Evolutionary conservation across 768 basidiomycete genomes (phyloP).

Genomic region (Agrocybe pediades): DNA sequence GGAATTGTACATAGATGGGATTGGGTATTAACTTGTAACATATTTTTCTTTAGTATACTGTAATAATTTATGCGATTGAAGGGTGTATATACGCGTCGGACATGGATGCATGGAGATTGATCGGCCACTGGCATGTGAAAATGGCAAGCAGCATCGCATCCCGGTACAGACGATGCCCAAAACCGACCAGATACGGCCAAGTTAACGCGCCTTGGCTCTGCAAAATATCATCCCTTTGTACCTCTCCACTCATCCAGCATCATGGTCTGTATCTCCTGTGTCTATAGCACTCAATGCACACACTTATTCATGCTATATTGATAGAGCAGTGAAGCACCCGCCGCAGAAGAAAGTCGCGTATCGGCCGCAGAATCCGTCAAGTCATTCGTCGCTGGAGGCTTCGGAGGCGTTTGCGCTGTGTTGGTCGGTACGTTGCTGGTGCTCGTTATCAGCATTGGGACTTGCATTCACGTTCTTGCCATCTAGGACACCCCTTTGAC

Average conservation of each 20-base stretch:
- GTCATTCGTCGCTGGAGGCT: conserved; percentile 92
- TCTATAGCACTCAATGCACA: background rate
- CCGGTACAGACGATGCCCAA: background rate
- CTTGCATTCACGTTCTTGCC: background rate
- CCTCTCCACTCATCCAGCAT: background rate
- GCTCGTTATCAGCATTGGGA: background rate
- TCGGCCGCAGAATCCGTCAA: conserved; percentile 59
- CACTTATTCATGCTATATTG: background rate
- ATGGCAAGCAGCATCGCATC: background rate
- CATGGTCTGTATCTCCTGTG: conserved; percentile 17
- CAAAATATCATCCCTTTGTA: background rate
- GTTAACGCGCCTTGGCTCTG: background rate
- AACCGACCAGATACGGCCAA: background rate
- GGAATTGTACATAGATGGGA: conserved; percentile 8
- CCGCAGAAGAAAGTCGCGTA: conserved; percentile 34
- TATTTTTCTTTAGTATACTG: conserved; percentile 6
- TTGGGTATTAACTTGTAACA: conserved; percentile 12
- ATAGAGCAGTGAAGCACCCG: conserved; percentile 38
- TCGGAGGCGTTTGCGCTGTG: conserved; percentile 86
- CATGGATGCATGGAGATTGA: conserved; percentile 17
- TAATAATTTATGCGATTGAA: conserved; percentile 13
- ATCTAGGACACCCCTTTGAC: conserved; percentile 93
- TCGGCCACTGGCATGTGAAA: conserved; percentile 13
- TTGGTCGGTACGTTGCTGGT: conserved; percentile 72
- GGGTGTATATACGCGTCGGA: conserved; percentile 10